Evolutionary conservation across 441 rosid species (phyloP), one percentile per base, ranked within the genome.

Genomic region (Gossypium trilobum): DNA sequence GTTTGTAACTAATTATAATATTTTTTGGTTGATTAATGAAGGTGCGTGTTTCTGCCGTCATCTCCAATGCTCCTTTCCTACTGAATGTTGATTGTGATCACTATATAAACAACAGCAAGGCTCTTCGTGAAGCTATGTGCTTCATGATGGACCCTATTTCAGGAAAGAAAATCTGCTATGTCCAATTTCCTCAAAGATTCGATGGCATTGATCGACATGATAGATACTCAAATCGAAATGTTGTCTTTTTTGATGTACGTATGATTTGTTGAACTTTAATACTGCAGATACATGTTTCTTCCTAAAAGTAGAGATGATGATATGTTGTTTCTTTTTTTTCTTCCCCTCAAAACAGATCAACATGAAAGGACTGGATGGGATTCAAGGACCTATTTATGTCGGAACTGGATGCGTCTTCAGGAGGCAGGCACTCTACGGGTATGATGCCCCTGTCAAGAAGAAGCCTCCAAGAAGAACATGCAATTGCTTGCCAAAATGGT

Each of bases 391-490:
- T 2, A 91, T 92, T 71, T 95, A 95, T 73, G 99, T 95, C 0
- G 99, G 98, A 60, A 95, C 99, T 44, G 99, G 99, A 8, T 95
- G 98, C 29, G 92, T 89, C 72, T 95, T 95, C 85, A 87, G 98
- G 80, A 88, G 99, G 82, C 93, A 87, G 74, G 97, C 99, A 1
- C 91, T 92, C 42, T 91, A 92, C 29, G 99, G 97, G 5, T 91
- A 84, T 25, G 99, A 95, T 87, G 96, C 97, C 48, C 99, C 99
- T 0, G 56, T 66, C 60, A 83, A 85, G 82, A 91, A 91, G 85
- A 92, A 92, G 81, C 87, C 88, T 63, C 96, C 98, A 0, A 84
- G 85, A 51, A 91, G 81, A 79, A 88, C 94, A 2, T 95, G 98
- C 72, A 92, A 95, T 61, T 95, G 99, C 77, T 95, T 75, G 91